Evolutionary conservation across 768 basidiomycete species (phyloP), one percentile per base, ranked within the genome.

Genomic region (Coprinopsis marcescibilis): DNA sequence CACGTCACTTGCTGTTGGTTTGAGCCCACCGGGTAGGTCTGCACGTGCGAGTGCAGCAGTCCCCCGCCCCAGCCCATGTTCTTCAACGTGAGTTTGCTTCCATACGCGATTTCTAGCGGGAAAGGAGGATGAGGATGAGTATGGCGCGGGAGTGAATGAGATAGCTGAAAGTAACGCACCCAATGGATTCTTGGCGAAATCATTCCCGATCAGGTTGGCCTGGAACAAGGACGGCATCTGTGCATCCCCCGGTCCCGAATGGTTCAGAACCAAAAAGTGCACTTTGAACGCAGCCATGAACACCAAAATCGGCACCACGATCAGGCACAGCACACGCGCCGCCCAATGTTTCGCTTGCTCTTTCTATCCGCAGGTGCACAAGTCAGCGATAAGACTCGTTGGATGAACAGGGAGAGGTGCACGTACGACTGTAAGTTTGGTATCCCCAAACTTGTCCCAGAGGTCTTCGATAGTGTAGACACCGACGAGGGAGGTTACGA

Each of bases 191-290:
- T 71, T 69, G n/a, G 81, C 66, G 65, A 97, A 98, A 60, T 96
- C 91, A 59, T 97, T 99, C 13, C 96, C 96, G 26, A 79, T 75
- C 2, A 99, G 77, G 56, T 96, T 91, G 20, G 96, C 95, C 64
- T 99, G 96, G 78, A 99, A 99, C 15, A 98, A 73, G 6, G 92
- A 96, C 62, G 88, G 91, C 95, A 99, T 99, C 63, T 98, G 95
- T 1, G 95, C 87, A 60, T 99, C 95, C 13, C 95, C 96, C 17
- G 96, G 90, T 30, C 95, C 95, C 12, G 90, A 86, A 53, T 92
- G 90, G 62, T 89, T 94, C 42, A 99, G 72, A 52, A 99, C 77
- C 62, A 97, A 62, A 71, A 99, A 99, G 64, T 99, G 96, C 15
- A 96, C 71, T 66, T 98, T 96, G 83, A 99, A 99, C 17, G 81